Percentiles rank a stretch among this genome's conserved stretches.
Evolutionary conservation across 192 early-diverging fungal genomes (phyloP).

Genomic region (Phycomyces nitens): DNA sequence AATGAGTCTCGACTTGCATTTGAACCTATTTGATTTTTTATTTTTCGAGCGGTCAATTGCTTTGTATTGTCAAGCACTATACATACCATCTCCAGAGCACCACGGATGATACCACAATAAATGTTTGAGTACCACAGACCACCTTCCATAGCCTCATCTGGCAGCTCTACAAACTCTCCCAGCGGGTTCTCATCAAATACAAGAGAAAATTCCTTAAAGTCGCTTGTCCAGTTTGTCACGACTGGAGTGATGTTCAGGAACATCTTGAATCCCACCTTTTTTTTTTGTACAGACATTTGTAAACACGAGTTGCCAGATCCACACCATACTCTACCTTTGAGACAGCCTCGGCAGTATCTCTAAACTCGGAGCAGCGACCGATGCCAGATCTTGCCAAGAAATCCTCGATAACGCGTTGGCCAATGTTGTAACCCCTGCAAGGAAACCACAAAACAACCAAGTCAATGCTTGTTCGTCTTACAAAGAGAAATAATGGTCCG

Average conservation of each 20-base stretch:
- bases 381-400: conserved; percentile 79
- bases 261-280: conserved; percentile 88
- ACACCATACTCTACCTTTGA: too few species aligned
- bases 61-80: too few species aligned
- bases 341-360: conserved; percentile 91
- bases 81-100: conserved; percentile 91
- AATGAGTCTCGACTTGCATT: conserved; percentile 85
- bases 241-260: conserved; percentile 89
- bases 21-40: conserved; percentile 55
- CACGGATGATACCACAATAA: conserved; percentile 89
- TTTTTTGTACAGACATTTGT: not conserved
- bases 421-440: conserved; percentile 95
- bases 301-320: too few species aligned
- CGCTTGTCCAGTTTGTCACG: conserved; percentile 76
- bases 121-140: conserved; percentile 97
- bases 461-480: too few species aligned
- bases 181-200: conserved; percentile 94
- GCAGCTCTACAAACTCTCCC: conserved; percentile 96
- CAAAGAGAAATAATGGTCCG: too few species aligned
- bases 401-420: conserved; percentile 92
- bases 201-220: conserved; percentile 89
- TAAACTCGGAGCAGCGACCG: conserved; percentile 83
- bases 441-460: conserved; percentile 4
- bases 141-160: conserved; percentile 66
- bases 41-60: too few species aligned